These are phyloP conservation scores for Fusarium globosum DNA, from an alignment of 2,329 filamentous ascomycete genomes.

Conservation along the genomic window DNA sequence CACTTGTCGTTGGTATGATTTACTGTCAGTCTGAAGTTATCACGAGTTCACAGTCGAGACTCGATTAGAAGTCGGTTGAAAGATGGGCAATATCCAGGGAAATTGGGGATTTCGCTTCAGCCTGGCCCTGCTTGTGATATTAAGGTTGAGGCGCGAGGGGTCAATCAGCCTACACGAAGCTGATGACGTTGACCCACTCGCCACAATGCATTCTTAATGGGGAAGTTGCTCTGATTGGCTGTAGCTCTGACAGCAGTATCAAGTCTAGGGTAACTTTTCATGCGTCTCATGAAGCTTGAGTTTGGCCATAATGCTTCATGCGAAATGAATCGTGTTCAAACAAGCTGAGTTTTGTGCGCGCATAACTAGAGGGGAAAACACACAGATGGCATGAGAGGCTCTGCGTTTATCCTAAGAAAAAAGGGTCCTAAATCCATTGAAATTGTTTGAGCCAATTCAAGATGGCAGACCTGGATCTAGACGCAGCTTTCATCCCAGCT, in stretches of 20 bases:
- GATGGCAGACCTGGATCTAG: slow-evolving; percentile 69
- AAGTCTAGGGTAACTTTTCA: slow-evolving; percentile 28
- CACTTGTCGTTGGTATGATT: slow-evolving; percentile 7
- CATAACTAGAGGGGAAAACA: not conserved
- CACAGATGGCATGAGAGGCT: not conserved
- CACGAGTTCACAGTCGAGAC: slow-evolving; percentile 9
- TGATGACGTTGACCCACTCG: slow-evolving; percentile 55
- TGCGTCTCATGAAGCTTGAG: slow-evolving; percentile 1
- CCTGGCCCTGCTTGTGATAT: slow-evolving; percentile 44
- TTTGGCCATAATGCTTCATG: not conserved
- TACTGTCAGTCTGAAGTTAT: not conserved
- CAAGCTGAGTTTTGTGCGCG: not conserved
- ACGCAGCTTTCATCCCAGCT: slow-evolving; percentile 76
- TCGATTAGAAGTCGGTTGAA: slow-evolving; percentile 13
- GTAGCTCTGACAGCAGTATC: not conserved
- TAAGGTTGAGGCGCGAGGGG: slow-evolving; percentile 49
- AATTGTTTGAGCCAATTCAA: not conserved
- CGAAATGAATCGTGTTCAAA: not conserved
- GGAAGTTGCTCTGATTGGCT: slow-evolving; percentile 20
- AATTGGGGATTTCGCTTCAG: slow-evolving; percentile 46
- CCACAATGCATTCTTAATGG: slow-evolving; percentile 36
- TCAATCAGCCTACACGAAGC: slow-evolving; percentile 46
- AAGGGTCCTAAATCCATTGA: too few species aligned
- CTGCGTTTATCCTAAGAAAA: not conserved
- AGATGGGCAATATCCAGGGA: slow-evolving; percentile 30